Percentiles rank a stretch among this genome's conserved stretches.
phyloP scores from a whole-genome alignment of 306 rosid species.

The Herpetospermum pedunculosum region DNA sequence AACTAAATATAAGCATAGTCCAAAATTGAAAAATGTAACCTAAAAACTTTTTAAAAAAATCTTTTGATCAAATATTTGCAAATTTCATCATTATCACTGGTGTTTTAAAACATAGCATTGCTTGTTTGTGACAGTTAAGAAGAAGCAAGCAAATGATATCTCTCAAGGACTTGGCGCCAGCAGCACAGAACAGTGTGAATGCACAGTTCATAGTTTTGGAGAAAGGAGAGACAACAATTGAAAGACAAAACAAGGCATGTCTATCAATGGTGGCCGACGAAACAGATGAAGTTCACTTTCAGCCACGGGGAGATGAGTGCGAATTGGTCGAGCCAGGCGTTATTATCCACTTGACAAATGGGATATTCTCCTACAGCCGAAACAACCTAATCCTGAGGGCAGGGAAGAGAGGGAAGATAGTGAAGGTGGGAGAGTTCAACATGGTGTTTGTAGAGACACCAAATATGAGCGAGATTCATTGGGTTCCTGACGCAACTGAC shows the following conservation, averaged over 20 bases:
- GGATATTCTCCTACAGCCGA: slow-evolving; percentile 48
- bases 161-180: slow-evolving; percentile 53
- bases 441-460: slow-evolving; percentile 63
- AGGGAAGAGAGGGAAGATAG: slow-evolving; percentile 58
- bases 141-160: slow-evolving; percentile 20
- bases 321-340: slow-evolving; percentile 37
- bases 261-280: slow-evolving; percentile 53
- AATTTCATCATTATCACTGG: neutral
- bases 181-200: slow-evolving; percentile 71
- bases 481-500: slow-evolving; percentile 38
- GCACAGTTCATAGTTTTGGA: slow-evolving; percentile 56
- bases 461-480: slow-evolving; percentile 65
- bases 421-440: slow-evolving; percentile 49
- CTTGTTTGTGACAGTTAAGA: neutral
- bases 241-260: slow-evolving; percentile 43
- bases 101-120: neutral
- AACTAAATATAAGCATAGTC: no score
- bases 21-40: no score
- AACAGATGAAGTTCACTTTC: slow-evolving; percentile 65
- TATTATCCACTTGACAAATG: slow-evolving; percentile 27
- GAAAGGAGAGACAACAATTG: slow-evolving; percentile 28
- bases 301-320: slow-evolving; percentile 69
- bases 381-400: slow-evolving; percentile 39
- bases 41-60: no score
- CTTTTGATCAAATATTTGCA: no score